A percentile compares a stretch with the other conserved stretches of the same genome.
Evolutionary conservation across 2,329 filamentous ascomycete genomes (phyloP).

Genomic region (Orbilia oligospora): DNA sequence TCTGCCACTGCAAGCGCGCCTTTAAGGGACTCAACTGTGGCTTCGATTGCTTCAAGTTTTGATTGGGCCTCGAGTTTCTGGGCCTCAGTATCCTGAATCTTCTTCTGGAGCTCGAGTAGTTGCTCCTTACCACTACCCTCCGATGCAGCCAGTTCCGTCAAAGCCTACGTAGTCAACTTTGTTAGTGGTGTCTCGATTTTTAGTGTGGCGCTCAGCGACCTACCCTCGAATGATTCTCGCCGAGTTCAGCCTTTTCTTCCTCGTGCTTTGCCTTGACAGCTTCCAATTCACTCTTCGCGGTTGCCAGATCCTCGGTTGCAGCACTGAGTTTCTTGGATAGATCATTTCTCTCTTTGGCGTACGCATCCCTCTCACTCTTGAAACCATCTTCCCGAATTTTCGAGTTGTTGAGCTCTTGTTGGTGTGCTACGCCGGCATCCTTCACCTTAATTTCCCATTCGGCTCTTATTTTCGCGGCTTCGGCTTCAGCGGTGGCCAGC

Average conservation of each 20-base stretch:
- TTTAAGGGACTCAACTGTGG: conserved; percentile 6
- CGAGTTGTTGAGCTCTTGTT: conserved; percentile 33
- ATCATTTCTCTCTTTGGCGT: conserved; percentile 38
- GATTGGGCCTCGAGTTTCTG: conserved; percentile 5
- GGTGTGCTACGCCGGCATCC: conserved; percentile 18
- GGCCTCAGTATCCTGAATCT: conserved; percentile 32
- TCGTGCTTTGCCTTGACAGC: conserved; percentile 42
- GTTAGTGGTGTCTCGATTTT: background rate
- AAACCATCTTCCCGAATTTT: conserved; percentile 36
- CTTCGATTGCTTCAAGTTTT: conserved; percentile 32
- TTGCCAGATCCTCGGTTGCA: conserved; percentile 28
- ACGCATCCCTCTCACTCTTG: conserved; percentile 20
- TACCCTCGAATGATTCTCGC: conserved; percentile 43
- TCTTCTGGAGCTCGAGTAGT: conserved; percentile 37
- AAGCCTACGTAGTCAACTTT: conserved; percentile 24
- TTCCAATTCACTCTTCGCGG: conserved; percentile 41
- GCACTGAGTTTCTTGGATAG: conserved; percentile 31
- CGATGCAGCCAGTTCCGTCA: conserved; percentile 42
- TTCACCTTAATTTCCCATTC: conserved; percentile 47
- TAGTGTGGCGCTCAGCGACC: background rate
- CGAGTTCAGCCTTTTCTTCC: conserved; percentile 43
- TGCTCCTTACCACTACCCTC: conserved; percentile 48
- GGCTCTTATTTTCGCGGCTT: conserved; percentile 29
- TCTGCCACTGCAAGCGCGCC: conserved; percentile 23
- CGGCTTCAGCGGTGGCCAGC: conserved; percentile 6